Base-by-base conservation (phyloP, 1,139 yeast species). In the Dujonia santamariae region DNA sequence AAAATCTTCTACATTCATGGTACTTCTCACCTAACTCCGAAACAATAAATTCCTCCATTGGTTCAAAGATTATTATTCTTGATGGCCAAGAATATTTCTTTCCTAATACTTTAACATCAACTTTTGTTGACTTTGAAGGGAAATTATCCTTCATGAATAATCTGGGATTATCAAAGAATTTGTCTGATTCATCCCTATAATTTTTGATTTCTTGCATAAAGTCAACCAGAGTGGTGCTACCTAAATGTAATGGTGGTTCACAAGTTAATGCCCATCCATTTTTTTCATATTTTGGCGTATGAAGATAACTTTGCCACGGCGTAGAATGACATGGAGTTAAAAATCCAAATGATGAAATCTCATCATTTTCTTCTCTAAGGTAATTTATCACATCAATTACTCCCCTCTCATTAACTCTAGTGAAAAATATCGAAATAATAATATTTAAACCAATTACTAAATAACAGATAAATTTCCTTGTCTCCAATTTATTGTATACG, bases 291-390 rank as follows among this genome's bases (percentile, higher is more conserved):
- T 69, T 71, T 6, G 62, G 56, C 17, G 84, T 60, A 49, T 88
- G 96, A 28, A 94, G 58, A 49, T 84, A 80, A 24, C 95, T 77
- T 51, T 87, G 96, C 83, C 95, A 86, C 3, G 98, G 98, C 0
- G 97, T 90, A 0, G 97, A 90, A 55, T 94, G 98, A 50, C 98
- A 94, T 0, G 99, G 98, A 53, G 90, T 86, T 14, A 94, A 56
- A 45, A 92, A 83, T 1, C 96, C 95, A 28, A 88, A 63, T 3
- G 84, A 71, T 0, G 56, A 44, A 4, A 76, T 65, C 1, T 53
- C 46, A 0, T 68, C 59, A 7, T 27, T n/a, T 9, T 71, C 61
- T 7, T 54, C 41, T 34, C 79, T 67, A 17, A 92, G 50, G 35
- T 67, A 69, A 9, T 73, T 56, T 15, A 85, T 67, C 0, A 90